These are phyloP conservation scores for Monosporozyma unispora DNA, from an alignment of 805 yeast genomes.

Conservation along the genomic window DNA sequence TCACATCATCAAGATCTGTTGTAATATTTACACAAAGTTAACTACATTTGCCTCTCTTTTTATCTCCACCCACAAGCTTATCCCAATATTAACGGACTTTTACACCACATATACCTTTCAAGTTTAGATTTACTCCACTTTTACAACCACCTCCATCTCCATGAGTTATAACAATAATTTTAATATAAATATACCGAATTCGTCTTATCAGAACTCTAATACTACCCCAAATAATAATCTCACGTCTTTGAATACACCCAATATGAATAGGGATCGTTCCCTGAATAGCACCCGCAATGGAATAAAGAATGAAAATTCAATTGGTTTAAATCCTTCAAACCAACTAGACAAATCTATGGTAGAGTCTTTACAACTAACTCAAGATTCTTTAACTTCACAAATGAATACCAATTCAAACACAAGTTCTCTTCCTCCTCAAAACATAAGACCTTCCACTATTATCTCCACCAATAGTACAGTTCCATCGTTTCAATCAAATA, in stretches of 20 bases:
- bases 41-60: not conserved
- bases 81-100: not conserved
- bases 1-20: not conserved
- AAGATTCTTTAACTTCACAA: not conserved
- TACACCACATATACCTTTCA: not conserved
- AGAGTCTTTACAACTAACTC: not conserved
- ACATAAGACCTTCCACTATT: not conserved
- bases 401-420: not conserved
- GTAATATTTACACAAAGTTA: not conserved
- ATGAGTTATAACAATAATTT: not conserved
- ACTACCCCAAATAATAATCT: not conserved
- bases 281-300: not conserved
- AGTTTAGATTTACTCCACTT: not conserved
- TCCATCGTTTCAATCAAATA: constrained; percentile 1
- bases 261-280: not conserved
- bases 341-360: not conserved
- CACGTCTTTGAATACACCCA: not conserved
- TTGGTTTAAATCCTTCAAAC: not conserved
- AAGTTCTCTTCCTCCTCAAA: not conserved
- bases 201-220: not conserved
- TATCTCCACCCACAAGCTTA: not conserved
- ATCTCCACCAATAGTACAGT: not conserved
- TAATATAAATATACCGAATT: not conserved
- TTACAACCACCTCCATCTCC: not conserved
- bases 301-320: not conserved